Percentiles rank a stretch among this genome's conserved stretches.
Evolutionary conservation across 2,329 filamentous ascomycete species (phyloP).

Genomic region (Arthrobotrys pseudoclavata): DNA sequence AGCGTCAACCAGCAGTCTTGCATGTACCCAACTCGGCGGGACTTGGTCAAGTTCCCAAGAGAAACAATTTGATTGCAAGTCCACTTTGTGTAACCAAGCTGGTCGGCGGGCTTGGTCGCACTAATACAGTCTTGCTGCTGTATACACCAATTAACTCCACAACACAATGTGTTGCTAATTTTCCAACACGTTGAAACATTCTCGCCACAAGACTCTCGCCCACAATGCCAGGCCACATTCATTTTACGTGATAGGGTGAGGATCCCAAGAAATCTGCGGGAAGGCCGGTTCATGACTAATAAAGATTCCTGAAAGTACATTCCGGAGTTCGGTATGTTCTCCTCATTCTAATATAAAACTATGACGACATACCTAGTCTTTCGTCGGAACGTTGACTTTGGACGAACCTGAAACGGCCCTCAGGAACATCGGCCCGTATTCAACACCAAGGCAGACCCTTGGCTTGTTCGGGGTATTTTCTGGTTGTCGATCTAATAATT

Average conservation of each 20-base stretch:
- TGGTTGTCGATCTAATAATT: slow-evolving; percentile 25
- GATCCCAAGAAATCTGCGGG: not conserved
- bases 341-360: not conserved
- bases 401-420: slow-evolving; percentile 49
- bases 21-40: no score
- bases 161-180: slow-evolving; percentile 7
- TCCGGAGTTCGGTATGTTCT: slow-evolving; percentile 24
- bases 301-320: not conserved
- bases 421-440: slow-evolving; percentile 44
- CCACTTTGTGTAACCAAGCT: not conserved
- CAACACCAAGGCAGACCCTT: slow-evolving; percentile 14
- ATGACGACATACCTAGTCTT: slow-evolving; percentile 34
- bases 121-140: no score
- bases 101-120: no score
- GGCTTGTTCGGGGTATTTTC: slow-evolving; percentile 23
- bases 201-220: no score
- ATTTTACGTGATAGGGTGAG: no score
- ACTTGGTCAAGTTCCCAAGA: no score
- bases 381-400: slow-evolving; percentile 27
- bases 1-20: no score
- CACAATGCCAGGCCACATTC: no score
- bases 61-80: no score
- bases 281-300: not conserved
- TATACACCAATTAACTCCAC: not conserved
- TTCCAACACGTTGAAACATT: slow-evolving; percentile 5